Conservation (phyloP, 208 protist species). For the Novymonas esmeraldas region DNA sequence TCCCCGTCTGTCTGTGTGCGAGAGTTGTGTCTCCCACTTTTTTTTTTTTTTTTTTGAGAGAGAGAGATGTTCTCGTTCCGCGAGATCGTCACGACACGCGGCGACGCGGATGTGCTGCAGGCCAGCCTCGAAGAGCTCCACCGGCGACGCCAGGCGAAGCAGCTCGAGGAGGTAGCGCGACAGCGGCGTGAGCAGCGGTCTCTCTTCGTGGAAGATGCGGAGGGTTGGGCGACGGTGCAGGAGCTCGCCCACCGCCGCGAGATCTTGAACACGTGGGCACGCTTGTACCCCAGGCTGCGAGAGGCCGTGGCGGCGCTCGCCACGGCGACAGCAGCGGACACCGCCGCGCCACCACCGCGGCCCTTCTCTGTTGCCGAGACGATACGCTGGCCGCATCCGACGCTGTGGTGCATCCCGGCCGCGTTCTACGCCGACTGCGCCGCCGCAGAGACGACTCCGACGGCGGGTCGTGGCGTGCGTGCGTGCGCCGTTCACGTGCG, state of each 20-base stretch:
- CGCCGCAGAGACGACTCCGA: conserved; percentile 1
- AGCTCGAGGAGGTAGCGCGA: conserved; percentile 1
- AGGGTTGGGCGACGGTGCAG: conserved; percentile 1
- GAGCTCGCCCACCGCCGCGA: conserved; percentile 31
- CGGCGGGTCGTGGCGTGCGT: too few relatives aligned
- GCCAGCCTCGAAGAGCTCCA: conserved; percentile 22
- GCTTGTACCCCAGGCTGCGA: conserved; percentile 20
- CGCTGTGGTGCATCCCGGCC: conserved; percentile 47
- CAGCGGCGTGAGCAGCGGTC: conserved; percentile 6
- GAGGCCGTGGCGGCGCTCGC: conserved; percentile 12
- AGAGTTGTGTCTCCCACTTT: too few relatives aligned
- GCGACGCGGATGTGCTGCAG: conserved; percentile 25
- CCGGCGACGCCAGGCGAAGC: conserved; percentile 21
- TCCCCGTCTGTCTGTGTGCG: too few relatives aligned
- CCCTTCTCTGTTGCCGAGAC: conserved; percentile 24
- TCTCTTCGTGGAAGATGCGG: conserved; percentile 1
- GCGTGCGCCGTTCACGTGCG: conserved; percentile 47
- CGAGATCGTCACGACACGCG: conserved; percentile 18
- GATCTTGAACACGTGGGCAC: conserved; percentile 25
- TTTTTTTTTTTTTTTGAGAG: too few relatives aligned
- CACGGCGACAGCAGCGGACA: not conserved
- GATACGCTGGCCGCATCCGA: conserved; percentile 9
- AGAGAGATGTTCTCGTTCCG: conserved; percentile 23
- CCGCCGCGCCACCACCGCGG: not conserved
- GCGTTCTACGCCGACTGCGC: conserved; percentile 9